Conservation (phyloP, 2,329 filamentous ascomycete species). For the Scytalidium lignicola region DNA sequence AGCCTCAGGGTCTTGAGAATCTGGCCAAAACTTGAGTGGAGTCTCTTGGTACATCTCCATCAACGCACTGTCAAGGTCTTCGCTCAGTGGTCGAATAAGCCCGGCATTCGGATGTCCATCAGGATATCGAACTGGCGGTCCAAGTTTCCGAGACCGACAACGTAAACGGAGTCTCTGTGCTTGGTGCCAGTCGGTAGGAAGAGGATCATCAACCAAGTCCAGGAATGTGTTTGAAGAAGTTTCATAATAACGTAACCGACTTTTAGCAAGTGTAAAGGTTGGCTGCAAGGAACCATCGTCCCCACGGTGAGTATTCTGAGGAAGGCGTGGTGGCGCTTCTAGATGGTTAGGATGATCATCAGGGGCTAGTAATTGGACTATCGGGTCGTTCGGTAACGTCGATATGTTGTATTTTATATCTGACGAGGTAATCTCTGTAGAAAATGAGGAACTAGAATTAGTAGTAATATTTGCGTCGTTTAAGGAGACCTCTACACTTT, state of each 20-base stretch:
- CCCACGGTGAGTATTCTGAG: slow-evolving; percentile 43
- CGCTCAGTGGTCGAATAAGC: slow-evolving; percentile 8
- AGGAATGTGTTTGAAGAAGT: slow-evolving; percentile 48
- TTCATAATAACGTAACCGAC: slow-evolving; percentile 51
- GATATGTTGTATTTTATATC: not conserved
- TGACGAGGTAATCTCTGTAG: not conserved
- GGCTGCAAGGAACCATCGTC: slow-evolving; percentile 36
- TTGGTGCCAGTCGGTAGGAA: slow-evolving; percentile 28
- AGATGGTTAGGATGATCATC: slow-evolving; percentile 33
- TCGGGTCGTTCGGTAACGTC: slow-evolving; percentile 17
- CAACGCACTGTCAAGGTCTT: slow-evolving; percentile 14
- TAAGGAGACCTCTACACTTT: slow-evolving; percentile 3
- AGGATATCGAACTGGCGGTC: slow-evolving; percentile 21
- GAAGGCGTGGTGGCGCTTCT: slow-evolving; percentile 31
- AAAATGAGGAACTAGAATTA: not conserved
- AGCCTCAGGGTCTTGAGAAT: slow-evolving; percentile 13
- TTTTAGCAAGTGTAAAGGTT: slow-evolving; percentile 47
- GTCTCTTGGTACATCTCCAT: slow-evolving; percentile 19
- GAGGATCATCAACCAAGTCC: slow-evolving; percentile 52
- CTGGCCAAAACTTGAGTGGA: slow-evolving; percentile 31
- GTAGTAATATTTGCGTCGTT: not conserved
- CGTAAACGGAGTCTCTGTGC: slow-evolving; percentile 42
- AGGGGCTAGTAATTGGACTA: slow-evolving; percentile 16
- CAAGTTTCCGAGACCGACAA: slow-evolving; percentile 38
- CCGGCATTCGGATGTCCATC: slow-evolving; percentile 5